Evolutionary conservation across 2,329 filamentous ascomycete genomes (phyloP).

Genomic region (Pezicula rhizophila): DNA sequence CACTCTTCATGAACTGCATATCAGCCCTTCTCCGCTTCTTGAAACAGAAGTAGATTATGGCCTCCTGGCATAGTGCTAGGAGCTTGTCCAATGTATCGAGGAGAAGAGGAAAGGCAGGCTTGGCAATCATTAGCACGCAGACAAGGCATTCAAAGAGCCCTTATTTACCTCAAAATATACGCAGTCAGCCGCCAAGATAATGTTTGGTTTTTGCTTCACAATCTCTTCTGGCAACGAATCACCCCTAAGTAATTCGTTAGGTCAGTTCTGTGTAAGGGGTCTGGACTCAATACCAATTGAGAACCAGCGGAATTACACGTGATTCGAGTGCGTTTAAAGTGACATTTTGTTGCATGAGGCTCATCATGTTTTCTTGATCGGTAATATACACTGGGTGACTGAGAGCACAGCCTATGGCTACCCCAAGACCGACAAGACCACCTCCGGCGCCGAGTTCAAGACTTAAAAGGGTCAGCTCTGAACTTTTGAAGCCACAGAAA

Average conservation of each 20-base stretch:
- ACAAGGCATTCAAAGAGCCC: too few species aligned
- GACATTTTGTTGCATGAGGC: slow-evolving; percentile 83
- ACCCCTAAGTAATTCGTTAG: slow-evolving; percentile 40
- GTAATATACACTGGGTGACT: slow-evolving; percentile 66
- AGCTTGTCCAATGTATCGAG: slow-evolving; percentile 71
- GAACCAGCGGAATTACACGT: slow-evolving; percentile 59
- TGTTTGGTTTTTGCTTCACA: slow-evolving; percentile 56
- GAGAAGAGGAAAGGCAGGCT: slow-evolving; percentile 81
- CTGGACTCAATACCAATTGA: slow-evolving; percentile 64
- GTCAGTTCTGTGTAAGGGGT: slow-evolving; percentile 3
- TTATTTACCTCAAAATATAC: slow-evolving; percentile 72
- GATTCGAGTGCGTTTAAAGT: slow-evolving; percentile 65
- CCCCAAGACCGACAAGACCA: slow-evolving; percentile 70
- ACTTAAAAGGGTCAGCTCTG: slow-evolving; percentile 38
- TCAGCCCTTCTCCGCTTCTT: slow-evolving; percentile 84
- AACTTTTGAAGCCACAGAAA: background rate
- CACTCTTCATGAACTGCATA: slow-evolving; percentile 66
- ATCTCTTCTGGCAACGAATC: slow-evolving; percentile 50
- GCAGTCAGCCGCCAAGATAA: slow-evolving; percentile 92
- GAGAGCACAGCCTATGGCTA: slow-evolving; percentile 50
- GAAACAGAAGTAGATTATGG: slow-evolving; percentile 77
- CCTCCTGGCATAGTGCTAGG: slow-evolving; percentile 62
- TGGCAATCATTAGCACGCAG: too few species aligned
- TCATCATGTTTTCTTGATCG: slow-evolving; percentile 80
- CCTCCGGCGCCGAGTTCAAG: slow-evolving; percentile 89